Conservation (phyloP, 208 protist species). For the Leptomonas pyrrhocoris region DNA sequence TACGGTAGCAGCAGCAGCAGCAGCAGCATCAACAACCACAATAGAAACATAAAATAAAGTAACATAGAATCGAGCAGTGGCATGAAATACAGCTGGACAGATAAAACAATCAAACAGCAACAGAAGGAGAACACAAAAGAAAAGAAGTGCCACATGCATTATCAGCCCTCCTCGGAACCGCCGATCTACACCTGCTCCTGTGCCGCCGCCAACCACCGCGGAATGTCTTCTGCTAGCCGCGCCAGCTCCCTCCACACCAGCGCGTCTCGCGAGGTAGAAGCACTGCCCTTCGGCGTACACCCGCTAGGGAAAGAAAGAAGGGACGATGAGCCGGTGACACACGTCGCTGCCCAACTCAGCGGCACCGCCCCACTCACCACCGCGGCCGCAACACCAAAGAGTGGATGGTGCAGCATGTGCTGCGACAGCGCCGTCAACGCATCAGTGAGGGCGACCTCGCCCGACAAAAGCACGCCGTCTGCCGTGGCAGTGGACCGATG, state of each 20-base stretch:
- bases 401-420: constrained; percentile 33
- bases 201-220: neutral
- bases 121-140: neutral
- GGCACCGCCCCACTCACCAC: constrained; percentile 33
- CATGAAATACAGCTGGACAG: too few species aligned
- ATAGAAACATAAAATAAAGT: too few species aligned
- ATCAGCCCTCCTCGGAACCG: too few species aligned
- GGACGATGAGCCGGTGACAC: constrained; percentile 4
- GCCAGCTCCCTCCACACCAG: neutral
- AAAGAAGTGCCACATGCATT: too few species aligned
- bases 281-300: neutral
- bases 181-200: neutral
- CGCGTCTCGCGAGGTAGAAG: neutral
- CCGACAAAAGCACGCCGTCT: too few species aligned
- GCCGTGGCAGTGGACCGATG: too few species aligned
- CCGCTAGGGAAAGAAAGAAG: too few species aligned
- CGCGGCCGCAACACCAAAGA: constrained; percentile 49
- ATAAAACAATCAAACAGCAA: neutral
- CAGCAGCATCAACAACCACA: too few species aligned
- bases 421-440: neutral
- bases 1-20: too few species aligned
- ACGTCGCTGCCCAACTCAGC: constrained; percentile 32
- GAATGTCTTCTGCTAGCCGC: neutral
- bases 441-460: too few species aligned
- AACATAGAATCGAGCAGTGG: too few species aligned